phyloP scores from a whole-genome alignment of 352 stramenopile genomes.

The Peronospora belbahrii region DNA sequence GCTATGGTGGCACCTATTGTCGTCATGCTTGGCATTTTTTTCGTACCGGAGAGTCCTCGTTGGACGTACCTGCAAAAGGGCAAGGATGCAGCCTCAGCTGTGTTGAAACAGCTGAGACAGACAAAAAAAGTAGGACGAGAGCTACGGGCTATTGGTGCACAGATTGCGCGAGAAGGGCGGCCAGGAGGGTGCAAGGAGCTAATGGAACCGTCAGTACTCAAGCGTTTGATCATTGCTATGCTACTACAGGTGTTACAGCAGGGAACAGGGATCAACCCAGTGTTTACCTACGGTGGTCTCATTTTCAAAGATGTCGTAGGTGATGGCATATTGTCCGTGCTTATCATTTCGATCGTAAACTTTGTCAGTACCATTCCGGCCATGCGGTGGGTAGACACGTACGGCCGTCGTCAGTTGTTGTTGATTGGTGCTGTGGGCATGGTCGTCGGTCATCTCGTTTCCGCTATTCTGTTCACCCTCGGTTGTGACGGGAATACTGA shows the following conservation, averaged over 20 bases:
- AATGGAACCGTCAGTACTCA: slow-evolving; percentile 33
- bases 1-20: slow-evolving; percentile 33
- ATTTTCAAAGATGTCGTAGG: slow-evolving; percentile 45
- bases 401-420: slow-evolving; percentile 32
- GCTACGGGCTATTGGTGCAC: slow-evolving; percentile 38
- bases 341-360: slow-evolving; percentile 45
- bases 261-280: slow-evolving; percentile 39
- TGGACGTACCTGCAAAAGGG: slow-evolving; percentile 37
- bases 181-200: slow-evolving; percentile 30
- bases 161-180: slow-evolving; percentile 33
- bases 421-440: slow-evolving; percentile 38
- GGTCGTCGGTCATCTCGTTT: slow-evolving; percentile 31
- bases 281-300: slow-evolving; percentile 40
- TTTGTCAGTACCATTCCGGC: slow-evolving; percentile 40
- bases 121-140: slow-evolving; percentile 32
- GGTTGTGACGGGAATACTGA: slow-evolving; percentile 28
- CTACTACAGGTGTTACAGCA: slow-evolving; percentile 44
- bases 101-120: slow-evolving; percentile 36
- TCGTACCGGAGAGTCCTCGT: slow-evolving; percentile 31
- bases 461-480: slow-evolving; percentile 27
- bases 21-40: slow-evolving; percentile 48
- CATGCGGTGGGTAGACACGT: slow-evolving; percentile 37
- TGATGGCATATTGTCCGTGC: slow-evolving; percentile 33
- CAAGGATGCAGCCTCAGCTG: slow-evolving; percentile 32
- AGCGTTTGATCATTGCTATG: slow-evolving; percentile 38